These are phyloP conservation scores for Penicillium janthinellum DNA, from an alignment of 2,329 filamentous ascomycete genomes.

Conservation along the genomic window DNA sequence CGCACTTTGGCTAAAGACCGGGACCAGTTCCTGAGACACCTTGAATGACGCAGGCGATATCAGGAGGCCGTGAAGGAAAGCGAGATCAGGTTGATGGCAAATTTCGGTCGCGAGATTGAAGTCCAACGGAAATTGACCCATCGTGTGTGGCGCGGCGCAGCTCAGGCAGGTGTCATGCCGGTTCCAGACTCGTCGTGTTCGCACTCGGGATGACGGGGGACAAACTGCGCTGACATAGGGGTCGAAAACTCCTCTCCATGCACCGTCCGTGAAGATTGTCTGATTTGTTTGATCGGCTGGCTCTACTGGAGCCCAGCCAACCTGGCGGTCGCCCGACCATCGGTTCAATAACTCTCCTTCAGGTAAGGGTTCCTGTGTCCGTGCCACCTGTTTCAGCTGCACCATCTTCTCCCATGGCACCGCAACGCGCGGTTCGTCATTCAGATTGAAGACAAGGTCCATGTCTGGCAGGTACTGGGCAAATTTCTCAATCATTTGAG, in stretches of 20 bases:
- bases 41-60: slow-evolving; percentile 64
- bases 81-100: slow-evolving; percentile 77
- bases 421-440: slow-evolving; percentile 61
- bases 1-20: slow-evolving; percentile 76
- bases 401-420: slow-evolving; percentile 53
- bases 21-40: slow-evolving; percentile 66
- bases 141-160: slow-evolving; percentile 66
- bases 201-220: slow-evolving; percentile 61
- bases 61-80: slow-evolving; percentile 72
- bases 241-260: slow-evolving; percentile 45
- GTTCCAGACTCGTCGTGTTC: slow-evolving; percentile 64
- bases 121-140: slow-evolving; percentile 66
- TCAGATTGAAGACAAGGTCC: slow-evolving; percentile 65
- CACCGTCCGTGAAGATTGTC: slow-evolving; percentile 44
- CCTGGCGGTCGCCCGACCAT: slow-evolving; percentile 43
- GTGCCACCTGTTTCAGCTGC: slow-evolving; percentile 36
- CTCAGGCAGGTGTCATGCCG: slow-evolving; percentile 63
- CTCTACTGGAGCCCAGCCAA: slow-evolving; percentile 42
- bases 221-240: slow-evolving; percentile 58
- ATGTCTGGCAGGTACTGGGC: slow-evolving; percentile 61
- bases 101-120: slow-evolving; percentile 67
- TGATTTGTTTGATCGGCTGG: slow-evolving; percentile 36
- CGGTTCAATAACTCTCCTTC: slow-evolving; percentile 26
- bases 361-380: slow-evolving; percentile 18
- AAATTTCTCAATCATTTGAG: slow-evolving; percentile 58